Evolutionary conservation across 768 basidiomycete genomes (phyloP).

Genomic region (Pleurotus pulmonarius): DNA sequence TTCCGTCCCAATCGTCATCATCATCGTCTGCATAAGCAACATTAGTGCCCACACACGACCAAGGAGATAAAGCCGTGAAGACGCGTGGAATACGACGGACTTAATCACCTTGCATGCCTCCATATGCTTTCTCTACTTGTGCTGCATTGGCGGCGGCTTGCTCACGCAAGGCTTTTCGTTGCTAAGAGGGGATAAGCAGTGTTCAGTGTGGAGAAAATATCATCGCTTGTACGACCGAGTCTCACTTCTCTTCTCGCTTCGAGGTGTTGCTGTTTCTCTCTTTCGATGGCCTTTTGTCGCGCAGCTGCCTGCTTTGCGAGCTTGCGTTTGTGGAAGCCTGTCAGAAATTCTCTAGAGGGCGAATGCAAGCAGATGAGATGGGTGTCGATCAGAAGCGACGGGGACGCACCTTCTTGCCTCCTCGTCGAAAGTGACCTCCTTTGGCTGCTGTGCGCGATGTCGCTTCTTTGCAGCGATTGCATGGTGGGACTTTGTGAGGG

Average conservation of each 20-base stretch:
- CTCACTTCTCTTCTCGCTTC: conserved; percentile 76
- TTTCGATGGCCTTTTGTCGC: conserved; percentile 66
- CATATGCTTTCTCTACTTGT: conserved; percentile 73
- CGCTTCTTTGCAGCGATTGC: conserved; percentile 66
- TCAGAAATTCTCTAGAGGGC: conserved; percentile 73
- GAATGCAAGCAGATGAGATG: conserved; percentile 14
- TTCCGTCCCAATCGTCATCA: conserved; percentile 48
- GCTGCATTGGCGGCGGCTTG: conserved; percentile 75
- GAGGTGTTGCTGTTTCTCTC: conserved; percentile 72
- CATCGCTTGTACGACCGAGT: not conserved
- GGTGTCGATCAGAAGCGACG: not conserved
- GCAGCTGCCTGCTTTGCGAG: conserved; percentile 76
- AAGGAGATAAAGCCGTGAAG: not conserved
- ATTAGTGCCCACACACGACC: not conserved
- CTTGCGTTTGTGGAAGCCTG: conserved; percentile 93
- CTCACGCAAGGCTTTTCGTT: conserved; percentile 73
- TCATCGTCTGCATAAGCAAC: conserved; percentile 31
- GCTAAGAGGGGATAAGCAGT: conserved; percentile 39
- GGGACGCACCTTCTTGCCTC: conserved; percentile 61
- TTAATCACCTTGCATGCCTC: conserved; percentile 40
- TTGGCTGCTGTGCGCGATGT: conserved; percentile 63
- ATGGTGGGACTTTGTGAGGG: conserved; percentile 61
- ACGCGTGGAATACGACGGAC: not conserved
- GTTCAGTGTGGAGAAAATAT: conserved; percentile 10
- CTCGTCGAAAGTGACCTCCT: conserved; percentile 85